These are phyloP conservation scores for Candida cerambycidarum DNA, from an alignment of 805 yeast species.

Conservation along the genomic window DNA sequence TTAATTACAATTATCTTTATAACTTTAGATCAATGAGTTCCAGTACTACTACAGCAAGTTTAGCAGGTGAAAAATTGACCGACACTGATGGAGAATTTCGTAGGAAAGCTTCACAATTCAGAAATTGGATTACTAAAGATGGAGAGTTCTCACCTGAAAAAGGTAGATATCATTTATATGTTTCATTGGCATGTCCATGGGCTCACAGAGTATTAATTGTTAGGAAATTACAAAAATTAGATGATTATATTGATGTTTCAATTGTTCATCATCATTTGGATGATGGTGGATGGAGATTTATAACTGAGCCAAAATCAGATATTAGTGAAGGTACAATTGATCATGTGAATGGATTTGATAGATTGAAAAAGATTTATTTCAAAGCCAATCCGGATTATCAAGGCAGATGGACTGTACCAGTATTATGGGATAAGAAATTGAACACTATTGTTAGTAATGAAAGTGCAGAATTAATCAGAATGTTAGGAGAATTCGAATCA, in stretches of 20 bases:
- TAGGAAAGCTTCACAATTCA: conserved; percentile 47
- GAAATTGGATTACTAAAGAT: conserved; percentile 59
- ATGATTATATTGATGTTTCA: conserved; percentile 58
- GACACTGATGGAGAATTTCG: conserved; percentile 48
- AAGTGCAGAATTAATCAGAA: conserved; percentile 84
- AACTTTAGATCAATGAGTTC: neutral
- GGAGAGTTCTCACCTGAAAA: conserved; percentile 71
- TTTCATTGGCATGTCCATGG: conserved; percentile 93
- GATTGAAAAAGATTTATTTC: conserved; percentile 71
- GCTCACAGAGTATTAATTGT: conserved; percentile 83
- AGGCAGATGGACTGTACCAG: conserved; percentile 91
- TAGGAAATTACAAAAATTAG: conserved; percentile 68
- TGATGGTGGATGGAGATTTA: conserved; percentile 85
- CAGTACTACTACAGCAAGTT: conserved; percentile 7
- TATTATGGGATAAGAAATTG: conserved; percentile 84
- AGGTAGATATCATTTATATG: conserved; percentile 83
- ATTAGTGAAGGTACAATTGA: conserved; percentile 54
- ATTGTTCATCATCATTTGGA: conserved; percentile 94
- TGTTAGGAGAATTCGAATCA: conserved; percentile 72
- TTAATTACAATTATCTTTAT: neutral
- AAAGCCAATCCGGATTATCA: conserved; percentile 72
- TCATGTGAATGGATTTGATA: conserved; percentile 53
- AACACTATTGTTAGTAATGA: conserved; percentile 89
- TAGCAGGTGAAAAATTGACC: conserved; percentile 11
- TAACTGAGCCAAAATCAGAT: conserved; percentile 46